A percentile compares a stretch with the other conserved stretches of the same genome.
phyloP scores from a whole-genome alignment of 2,329 filamentous ascomycete species.

The Elsinoe perseae region DNA sequence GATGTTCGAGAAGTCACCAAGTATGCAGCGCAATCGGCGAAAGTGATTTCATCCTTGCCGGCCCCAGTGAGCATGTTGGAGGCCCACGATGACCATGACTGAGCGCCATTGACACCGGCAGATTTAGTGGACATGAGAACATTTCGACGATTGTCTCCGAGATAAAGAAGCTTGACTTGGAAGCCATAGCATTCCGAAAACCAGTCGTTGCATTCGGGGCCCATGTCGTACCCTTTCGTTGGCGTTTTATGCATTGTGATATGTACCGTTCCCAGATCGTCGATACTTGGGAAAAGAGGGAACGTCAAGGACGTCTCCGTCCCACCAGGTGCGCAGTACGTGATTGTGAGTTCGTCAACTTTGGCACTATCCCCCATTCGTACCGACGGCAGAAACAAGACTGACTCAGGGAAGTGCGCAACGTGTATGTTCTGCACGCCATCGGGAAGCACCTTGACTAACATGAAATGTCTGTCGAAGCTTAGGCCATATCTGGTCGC shows the following conservation, averaged over 20 bases:
- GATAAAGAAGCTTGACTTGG: conserved; percentile 36
- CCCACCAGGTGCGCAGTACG: conserved; percentile 32
- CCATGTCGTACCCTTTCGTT: conserved; percentile 39
- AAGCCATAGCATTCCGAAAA: conserved; percentile 39
- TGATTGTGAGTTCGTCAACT: conserved; percentile 33
- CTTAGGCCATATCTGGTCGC: conserved; percentile 40
- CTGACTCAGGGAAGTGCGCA: conserved; percentile 33
- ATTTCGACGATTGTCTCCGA: conserved; percentile 35
- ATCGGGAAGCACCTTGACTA: conserved; percentile 32
- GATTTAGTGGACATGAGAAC: conserved; percentile 33
- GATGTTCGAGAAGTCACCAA: conserved; percentile 65
- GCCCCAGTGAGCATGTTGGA: conserved; percentile 6
- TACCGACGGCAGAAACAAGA: conserved; percentile 36
- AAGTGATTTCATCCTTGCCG: conserved; percentile 46
- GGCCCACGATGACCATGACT: conserved; percentile 29
- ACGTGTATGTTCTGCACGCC: conserved; percentile 38
- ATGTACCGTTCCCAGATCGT: conserved; percentile 31
- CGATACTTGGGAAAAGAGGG: conserved; percentile 34
- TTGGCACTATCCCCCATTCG: conserved; percentile 24
- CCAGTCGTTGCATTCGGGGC: conserved; percentile 35
- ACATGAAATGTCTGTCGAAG: conserved; percentile 39
- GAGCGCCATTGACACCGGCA: not conserved
- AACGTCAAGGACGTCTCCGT: conserved; percentile 28
- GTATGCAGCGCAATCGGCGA: conserved; percentile 68
- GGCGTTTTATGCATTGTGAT: conserved; percentile 40